Base-by-base conservation (phyloP, 1,139 yeast genomes). In the Saccharomyces hybrid region DNA sequence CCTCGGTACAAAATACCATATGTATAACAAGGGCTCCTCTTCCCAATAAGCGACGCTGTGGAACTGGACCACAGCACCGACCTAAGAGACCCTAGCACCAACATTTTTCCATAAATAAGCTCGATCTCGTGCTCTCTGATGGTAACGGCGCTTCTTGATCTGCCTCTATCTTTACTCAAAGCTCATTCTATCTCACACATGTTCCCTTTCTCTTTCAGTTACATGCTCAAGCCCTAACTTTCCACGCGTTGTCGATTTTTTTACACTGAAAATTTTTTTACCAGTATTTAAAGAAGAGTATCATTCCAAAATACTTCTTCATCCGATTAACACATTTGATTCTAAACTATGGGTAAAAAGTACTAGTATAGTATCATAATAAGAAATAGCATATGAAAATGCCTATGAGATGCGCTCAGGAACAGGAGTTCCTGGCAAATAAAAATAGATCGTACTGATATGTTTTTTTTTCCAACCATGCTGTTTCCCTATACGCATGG, bases 391-490 rank as follows among this genome's bases (percentile, higher is more conserved):
- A 34, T 41, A 19, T 47, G 46, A 25, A 52, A 8, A 25, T 13
- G 5, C 11, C n/a, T 19, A 38, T 38, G 26, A 13, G 32, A 46
- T 23, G 41, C 14, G 19, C 13, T 5, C 14, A 49, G 53, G 59
- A 57, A 57, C 60, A 58, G 60, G 31, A 5, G 59, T 58, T 57
- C 58, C 54, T 52, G 47, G 26, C 52, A 53, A 47, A 50, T 42
- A 52, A 54, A 52, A 38, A 38, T 38, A 38, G 44, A 38, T 38
- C 44, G 44, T 38, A 38, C 44, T 38, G 26, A 38, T 38, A 16
- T 8, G 23, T 38, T 38, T 38, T 38, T 38, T 9, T 38, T n/a
- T 9, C 23, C 5, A 11, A 6, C 25, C 5, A 38, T 38, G 2
- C 44, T 38, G 25, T 38, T 38, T 16, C 5, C 44, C 3, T 38